Evolutionary conservation across 176 grass and related monocot species (phyloP).

Genomic region (Musa beccarii): DNA sequence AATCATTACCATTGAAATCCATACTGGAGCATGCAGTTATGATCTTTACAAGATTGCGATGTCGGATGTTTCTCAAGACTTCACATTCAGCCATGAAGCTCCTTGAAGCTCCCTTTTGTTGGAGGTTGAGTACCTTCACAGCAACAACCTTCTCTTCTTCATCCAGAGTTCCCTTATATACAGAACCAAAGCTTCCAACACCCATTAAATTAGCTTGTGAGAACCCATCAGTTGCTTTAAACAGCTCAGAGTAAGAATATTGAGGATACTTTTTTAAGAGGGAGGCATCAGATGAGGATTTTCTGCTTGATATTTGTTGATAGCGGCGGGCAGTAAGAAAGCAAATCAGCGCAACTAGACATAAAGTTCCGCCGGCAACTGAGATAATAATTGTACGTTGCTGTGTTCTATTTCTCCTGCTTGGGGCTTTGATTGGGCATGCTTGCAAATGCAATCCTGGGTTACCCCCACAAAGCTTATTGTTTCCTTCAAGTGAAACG

Average conservation of each 20-base stretch:
- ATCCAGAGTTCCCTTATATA: slow-evolving; percentile 31
- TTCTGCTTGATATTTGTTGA: slow-evolving; percentile 16
- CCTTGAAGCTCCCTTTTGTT: slow-evolving; percentile 29
- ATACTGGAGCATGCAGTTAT: slow-evolving; percentile 42
- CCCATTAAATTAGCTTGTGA: slow-evolving; percentile 32
- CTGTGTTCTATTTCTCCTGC: background rate
- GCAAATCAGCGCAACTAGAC: background rate
- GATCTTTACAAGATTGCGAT: slow-evolving; percentile 47
- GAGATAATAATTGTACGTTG: background rate
- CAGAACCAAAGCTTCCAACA: slow-evolving; percentile 28
- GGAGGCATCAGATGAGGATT: background rate
- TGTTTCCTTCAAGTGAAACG: slow-evolving; percentile 27
- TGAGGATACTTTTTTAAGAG: slow-evolving; percentile 13
- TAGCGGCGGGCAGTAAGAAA: slow-evolving; percentile 5
- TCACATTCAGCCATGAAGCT: slow-evolving; percentile 54
- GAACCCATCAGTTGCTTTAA: slow-evolving; percentile 40
- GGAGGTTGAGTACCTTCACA: slow-evolving; percentile 50
- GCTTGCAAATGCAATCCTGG: background rate
- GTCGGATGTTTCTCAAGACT: slow-evolving; percentile 35
- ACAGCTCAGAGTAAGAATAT: slow-evolving; percentile 35
- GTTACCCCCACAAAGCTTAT: slow-evolving; percentile 31
- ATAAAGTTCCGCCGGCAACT: background rate
- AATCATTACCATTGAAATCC: slow-evolving; percentile 32
- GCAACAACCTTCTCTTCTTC: slow-evolving; percentile 21
- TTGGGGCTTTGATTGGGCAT: slow-evolving; percentile 13